Conservation (phyloP, 2,329 filamentous ascomycete species). For the Knoxdaviesia proteae region DNA sequence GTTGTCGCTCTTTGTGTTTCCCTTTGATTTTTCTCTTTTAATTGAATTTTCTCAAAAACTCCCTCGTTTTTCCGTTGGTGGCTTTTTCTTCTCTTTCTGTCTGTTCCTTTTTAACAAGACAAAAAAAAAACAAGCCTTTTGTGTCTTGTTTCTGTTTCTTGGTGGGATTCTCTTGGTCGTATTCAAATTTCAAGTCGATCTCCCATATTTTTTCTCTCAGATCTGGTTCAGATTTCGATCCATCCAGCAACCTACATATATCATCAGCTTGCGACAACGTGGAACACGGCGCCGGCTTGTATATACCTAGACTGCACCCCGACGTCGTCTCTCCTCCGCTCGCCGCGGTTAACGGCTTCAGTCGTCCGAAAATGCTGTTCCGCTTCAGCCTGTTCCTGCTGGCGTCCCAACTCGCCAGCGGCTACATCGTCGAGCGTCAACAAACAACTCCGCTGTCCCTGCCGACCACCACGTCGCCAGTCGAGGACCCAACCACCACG, state of each 20-base stretch:
- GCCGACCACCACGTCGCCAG: not conserved
- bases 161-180: not conserved
- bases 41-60: not conserved
- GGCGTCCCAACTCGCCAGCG: not conserved
- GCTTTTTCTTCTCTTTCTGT: not conserved
- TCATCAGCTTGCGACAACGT: not conserved
- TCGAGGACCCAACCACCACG: conserved; percentile 5
- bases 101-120: too few species aligned
- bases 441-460: not conserved
- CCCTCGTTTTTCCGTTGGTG: not conserved
- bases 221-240: not conserved
- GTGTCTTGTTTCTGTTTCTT: not conserved
- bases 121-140: not conserved
- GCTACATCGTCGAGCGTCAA: not conserved
- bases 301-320: too few species aligned
- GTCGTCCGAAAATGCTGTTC: conserved; percentile 2
- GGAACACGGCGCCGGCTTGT: too few species aligned
- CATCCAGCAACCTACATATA: not conserved
- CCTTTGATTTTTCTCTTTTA: not conserved
- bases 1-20: not conserved
- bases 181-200: not conserved
- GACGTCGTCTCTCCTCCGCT: too few species aligned
- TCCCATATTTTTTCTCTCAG: not conserved
- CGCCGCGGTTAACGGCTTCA: not conserved
- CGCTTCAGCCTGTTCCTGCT: not conserved